Conservation (phyloP, 306 rosid species). For the Rosa persica region DNA sequence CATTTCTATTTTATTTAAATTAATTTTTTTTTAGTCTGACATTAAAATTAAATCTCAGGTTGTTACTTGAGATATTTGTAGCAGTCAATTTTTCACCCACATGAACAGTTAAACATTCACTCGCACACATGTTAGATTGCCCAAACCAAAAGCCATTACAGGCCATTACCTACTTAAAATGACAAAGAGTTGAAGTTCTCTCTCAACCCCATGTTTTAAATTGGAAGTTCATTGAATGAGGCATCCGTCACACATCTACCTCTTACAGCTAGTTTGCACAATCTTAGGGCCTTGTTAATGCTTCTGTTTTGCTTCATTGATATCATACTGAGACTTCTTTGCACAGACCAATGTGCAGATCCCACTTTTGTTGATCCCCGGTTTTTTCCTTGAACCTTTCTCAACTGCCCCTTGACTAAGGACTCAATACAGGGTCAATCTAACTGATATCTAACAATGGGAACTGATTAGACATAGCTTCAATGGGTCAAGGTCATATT, state of each 20-base stretch:
- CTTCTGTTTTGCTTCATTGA: neutral
- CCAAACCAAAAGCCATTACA: neutral
- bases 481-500: neutral
- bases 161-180: neutral
- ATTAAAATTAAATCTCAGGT: neutral
- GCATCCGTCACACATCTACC: conserved; percentile 4
- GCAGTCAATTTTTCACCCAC: conserved; percentile 2
- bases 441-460: neutral
- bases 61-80: neutral
- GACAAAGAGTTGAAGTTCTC: neutral
- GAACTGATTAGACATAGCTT: neutral
- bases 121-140: conserved; percentile 4
- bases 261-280: conserved; percentile 7
- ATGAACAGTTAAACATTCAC: neutral
- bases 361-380: conserved; percentile 22
- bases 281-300: conserved; percentile 2
- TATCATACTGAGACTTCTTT: neutral
- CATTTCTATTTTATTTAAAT: neutral
- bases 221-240: neutral
- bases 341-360: neutral
- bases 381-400: conserved; percentile 13
- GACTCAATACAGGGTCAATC: conserved; percentile 12
- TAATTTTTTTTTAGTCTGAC: too few species aligned
- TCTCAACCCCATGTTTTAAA: conserved; percentile 2
- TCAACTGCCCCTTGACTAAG: neutral